Evolutionary conservation across 352 stramenopile species (phyloP).

Genomic region (Phytopythium cucurbitacearum): DNA sequence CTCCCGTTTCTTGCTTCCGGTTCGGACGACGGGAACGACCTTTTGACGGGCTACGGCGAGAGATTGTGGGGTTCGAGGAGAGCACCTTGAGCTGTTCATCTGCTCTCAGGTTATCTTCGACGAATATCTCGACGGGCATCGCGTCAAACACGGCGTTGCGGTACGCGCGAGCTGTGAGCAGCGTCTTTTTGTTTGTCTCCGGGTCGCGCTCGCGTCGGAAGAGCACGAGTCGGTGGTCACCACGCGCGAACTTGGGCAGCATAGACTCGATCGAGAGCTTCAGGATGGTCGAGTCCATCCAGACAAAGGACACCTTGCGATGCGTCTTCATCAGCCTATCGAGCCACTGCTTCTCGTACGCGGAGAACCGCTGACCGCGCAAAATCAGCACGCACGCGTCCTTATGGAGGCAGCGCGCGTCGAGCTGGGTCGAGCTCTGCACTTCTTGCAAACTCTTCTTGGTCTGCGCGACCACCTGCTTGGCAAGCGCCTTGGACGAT

Average conservation of each 20-base stretch:
- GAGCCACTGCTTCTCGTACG: constrained; percentile 75
- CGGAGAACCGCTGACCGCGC: constrained; percentile 42
- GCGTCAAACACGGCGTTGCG: constrained; percentile 56
- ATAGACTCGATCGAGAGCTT: constrained; percentile 69
- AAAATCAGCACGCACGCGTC: constrained; percentile 62
- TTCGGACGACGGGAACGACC: no score
- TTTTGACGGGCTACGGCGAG: constrained; percentile 11
- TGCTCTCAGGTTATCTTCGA: constrained; percentile 29
- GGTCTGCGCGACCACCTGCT: constrained; percentile 39
- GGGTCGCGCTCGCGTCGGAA: constrained; percentile 51
- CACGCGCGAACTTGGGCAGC: constrained; percentile 30
- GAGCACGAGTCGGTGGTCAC: constrained; percentile 62
- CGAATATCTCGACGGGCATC: constrained; percentile 47
- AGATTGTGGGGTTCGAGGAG: constrained; percentile 44
- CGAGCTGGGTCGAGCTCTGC: constrained; percentile 61
- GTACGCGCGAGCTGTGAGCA: constrained; percentile 52
- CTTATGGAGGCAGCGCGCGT: constrained; percentile 61
- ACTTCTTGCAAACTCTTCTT: constrained; percentile 56
- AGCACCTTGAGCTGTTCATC: constrained; percentile 41
- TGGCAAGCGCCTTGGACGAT: constrained; percentile 50
- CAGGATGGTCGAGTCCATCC: constrained; percentile 56
- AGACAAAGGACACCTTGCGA: constrained; percentile 62
- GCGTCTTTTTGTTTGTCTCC: constrained; percentile 21
- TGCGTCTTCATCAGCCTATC: constrained; percentile 50
- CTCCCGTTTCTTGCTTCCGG: neutral